Evolutionary conservation across 1,284 basidiomycete species (phyloP).

Genomic region (Apiotrichum domesticum): DNA sequence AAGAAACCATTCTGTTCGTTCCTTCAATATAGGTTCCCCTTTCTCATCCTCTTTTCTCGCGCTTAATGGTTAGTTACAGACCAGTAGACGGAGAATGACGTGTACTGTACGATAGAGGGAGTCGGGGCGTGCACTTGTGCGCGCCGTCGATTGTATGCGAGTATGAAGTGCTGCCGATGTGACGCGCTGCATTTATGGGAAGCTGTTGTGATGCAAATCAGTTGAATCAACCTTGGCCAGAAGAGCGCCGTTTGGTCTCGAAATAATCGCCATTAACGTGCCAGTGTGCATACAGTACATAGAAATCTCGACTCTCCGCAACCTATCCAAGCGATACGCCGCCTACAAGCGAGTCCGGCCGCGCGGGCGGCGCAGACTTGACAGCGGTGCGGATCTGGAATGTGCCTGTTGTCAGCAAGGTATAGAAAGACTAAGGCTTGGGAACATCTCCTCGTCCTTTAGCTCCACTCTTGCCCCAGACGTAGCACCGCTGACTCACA

Average conservation of each 20-base stretch:
- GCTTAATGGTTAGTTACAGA: not conserved
- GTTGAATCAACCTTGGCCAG: too few relatives aligned
- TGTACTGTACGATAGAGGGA: conserved; percentile 2
- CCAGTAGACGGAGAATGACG: conserved; percentile 1
- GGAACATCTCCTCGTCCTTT: not conserved
- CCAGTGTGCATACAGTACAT: too few relatives aligned
- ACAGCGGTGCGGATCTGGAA: conserved; percentile 39
- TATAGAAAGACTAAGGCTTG: too few relatives aligned
- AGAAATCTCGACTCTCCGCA: too few relatives aligned
- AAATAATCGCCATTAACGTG: too few relatives aligned
- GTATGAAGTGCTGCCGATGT: not conserved
- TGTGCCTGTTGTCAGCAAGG: conserved; percentile 25
- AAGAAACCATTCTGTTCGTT: not conserved
- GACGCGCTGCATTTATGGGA: too few relatives aligned
- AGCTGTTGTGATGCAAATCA: too few relatives aligned
- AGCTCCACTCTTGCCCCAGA: too few relatives aligned
- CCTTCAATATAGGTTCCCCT: too few relatives aligned
- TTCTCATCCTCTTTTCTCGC: not conserved
- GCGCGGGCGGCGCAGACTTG: conserved; percentile 5
- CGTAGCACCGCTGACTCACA: conserved; percentile 53
- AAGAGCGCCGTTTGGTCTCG: too few relatives aligned
- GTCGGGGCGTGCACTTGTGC: not conserved
- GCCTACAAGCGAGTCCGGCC: not conserved
- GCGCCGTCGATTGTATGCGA: not conserved
- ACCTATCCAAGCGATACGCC: not conserved